Evolutionary conservation across 345 rosid genomes (phyloP).

Genomic region (Eucalyptus coolabah): DNA sequence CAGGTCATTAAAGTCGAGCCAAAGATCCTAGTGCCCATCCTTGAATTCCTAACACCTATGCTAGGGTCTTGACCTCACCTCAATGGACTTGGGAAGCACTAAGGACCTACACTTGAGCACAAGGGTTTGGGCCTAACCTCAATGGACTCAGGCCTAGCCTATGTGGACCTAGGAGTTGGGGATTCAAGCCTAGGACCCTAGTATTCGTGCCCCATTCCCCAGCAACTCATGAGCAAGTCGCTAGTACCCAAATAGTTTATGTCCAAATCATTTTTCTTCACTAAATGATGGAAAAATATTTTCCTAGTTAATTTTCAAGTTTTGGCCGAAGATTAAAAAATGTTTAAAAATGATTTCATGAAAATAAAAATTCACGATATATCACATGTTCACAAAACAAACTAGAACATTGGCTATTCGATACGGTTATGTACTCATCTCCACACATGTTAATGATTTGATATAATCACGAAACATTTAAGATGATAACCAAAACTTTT

Average conservation of each 20-base stretch:
- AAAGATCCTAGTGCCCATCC: no score
- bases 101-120: no score
- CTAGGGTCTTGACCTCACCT: no score
- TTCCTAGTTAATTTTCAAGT: not conserved
- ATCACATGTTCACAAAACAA: fast-evolving
- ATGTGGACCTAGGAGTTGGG: not conserved
- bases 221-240: not conserved
- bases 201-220: not conserved
- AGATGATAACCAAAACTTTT: not conserved
- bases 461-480: not conserved
- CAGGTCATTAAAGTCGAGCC: fast-evolving
- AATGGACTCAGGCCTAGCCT: not conserved
- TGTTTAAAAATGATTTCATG: no score
- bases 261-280: not conserved
- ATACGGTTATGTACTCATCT: not conserved
- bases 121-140: not conserved
- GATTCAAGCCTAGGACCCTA: not conserved
- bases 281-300: no score
- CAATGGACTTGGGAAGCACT: no score
- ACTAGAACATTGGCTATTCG: fast-evolving
- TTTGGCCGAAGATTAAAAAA: no score
- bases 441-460: not conserved
- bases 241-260: no score
- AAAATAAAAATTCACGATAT: no score
- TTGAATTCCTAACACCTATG: fast-evolving